Evolutionary conservation across 352 stramenopile genomes (phyloP).

Genomic region (Phytophthora citrophthora): DNA sequence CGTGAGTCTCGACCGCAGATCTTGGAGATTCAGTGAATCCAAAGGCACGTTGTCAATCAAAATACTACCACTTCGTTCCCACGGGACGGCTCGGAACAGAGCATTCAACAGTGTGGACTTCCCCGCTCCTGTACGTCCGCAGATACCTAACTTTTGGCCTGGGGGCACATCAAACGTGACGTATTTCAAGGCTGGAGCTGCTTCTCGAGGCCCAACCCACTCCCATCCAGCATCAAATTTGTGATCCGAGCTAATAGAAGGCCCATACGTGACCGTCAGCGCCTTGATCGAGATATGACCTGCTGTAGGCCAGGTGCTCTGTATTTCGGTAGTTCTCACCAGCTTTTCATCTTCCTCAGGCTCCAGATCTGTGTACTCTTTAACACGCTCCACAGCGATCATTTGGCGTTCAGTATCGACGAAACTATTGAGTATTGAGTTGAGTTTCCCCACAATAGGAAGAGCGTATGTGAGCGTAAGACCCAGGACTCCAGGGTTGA

Average conservation of each 20-base stretch:
- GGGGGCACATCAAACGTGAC: conserved; percentile 55
- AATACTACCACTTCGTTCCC: conserved; percentile 56
- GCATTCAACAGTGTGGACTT: conserved; percentile 89
- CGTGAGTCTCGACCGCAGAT: conserved; percentile 73
- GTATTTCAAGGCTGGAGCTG: conserved; percentile 45
- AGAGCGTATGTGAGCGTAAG: conserved; percentile 93
- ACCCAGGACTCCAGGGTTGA: conserved; percentile 80
- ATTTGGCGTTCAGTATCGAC: conserved; percentile 92
- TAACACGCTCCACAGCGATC: conserved; percentile 91
- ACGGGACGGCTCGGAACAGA: conserved; percentile 77
- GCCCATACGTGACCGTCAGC: conserved; percentile 51
- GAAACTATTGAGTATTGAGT: conserved; percentile 83
- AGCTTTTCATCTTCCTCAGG: conserved; percentile 41
- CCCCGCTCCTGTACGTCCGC: conserved; percentile 89
- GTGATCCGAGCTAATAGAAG: not conserved
- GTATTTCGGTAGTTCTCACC: conserved; percentile 15
- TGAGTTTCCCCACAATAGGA: conserved; percentile 90
- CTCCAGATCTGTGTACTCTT: conserved; percentile 76
- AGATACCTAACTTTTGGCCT: conserved; percentile 82
- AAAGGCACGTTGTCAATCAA: conserved; percentile 80
- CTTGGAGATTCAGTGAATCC: conserved; percentile 57
- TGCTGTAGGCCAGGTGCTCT: conserved; percentile 41
- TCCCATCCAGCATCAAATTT: conserved; percentile 29
- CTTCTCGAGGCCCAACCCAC: conserved; percentile 22
- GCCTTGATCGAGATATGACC: conserved; percentile 60